phyloP scores from a whole-genome alignment of 768 basidiomycete genomes.

The Boletus eberwhitei region DNA sequence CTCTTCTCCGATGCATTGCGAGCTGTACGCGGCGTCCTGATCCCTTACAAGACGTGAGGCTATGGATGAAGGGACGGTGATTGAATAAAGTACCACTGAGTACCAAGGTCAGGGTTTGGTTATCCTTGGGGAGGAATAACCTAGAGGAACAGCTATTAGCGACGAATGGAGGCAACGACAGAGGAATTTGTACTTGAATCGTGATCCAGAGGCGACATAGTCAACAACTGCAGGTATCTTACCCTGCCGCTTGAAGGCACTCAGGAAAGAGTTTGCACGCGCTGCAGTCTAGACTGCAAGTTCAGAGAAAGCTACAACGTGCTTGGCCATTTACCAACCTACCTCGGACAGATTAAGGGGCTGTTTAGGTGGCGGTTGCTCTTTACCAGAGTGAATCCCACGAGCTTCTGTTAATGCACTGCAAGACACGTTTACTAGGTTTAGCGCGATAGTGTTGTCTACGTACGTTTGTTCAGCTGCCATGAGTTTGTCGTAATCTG shows the following conservation, averaged over 20 bases:
- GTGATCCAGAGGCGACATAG: constrained; percentile 89
- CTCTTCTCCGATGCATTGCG: constrained; percentile 78
- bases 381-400: constrained; percentile 93
- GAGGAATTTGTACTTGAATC: constrained; percentile 72
- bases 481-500: constrained; percentile 94
- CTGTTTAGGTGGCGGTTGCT: constrained; percentile 70
- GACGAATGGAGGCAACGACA: not conserved
- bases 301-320: not conserved
- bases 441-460: not conserved
- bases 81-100: constrained; percentile 58
- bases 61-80: not conserved
- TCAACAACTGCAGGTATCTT: constrained; percentile 84
- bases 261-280: constrained; percentile 84
- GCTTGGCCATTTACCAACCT: constrained; percentile 9
- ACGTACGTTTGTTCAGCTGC: constrained; percentile 88
- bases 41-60: constrained; percentile 48
- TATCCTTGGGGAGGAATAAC: constrained; percentile 84
- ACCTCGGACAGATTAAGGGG: constrained; percentile 94
- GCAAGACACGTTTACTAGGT: constrained; percentile 11
- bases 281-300: constrained; percentile 46
- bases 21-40: constrained; percentile 86
- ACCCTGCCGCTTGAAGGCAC: constrained; percentile 87
- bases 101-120: constrained; percentile 90
- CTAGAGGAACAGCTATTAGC: constrained; percentile 35
- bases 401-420: constrained; percentile 76